phyloP scores from a whole-genome alignment of 371 early-diverging fungal species.

The Mortierella sp. region DNA sequence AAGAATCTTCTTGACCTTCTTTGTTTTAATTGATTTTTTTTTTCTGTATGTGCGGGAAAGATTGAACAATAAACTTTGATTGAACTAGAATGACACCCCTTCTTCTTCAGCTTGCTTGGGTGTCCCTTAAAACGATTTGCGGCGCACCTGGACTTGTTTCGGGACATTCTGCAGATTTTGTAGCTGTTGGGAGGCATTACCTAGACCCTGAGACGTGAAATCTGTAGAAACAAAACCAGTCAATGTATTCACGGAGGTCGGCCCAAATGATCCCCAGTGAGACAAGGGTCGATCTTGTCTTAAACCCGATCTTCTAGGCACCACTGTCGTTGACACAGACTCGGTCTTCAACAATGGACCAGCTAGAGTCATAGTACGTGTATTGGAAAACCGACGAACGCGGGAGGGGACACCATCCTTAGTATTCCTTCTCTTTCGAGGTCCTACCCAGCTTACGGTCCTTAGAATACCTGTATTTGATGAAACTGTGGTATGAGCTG shows the following conservation, averaged over 20 bases:
- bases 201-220: background rate
- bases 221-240: background rate
- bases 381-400: slow-evolving; percentile 23
- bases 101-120: background rate
- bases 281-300: slow-evolving; percentile 24
- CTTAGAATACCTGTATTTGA: slow-evolving; percentile 2
- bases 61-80: too few relatives aligned
- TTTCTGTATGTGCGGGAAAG: too few relatives aligned
- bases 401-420: slow-evolving; percentile 13
- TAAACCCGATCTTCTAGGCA: too few relatives aligned
- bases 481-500: background rate
- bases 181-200: background rate
- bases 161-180: background rate
- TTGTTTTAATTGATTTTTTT: too few relatives aligned
- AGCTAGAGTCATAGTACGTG: slow-evolving; percentile 6
- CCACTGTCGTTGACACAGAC: background rate
- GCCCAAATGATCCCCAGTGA: slow-evolving; percentile 31
- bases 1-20: too few relatives aligned
- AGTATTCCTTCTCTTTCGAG: slow-evolving; percentile 17
- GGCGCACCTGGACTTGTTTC: slow-evolving; percentile 9
- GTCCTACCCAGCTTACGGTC: slow-evolving; percentile 27
- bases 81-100: background rate
- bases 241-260: background rate
- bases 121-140: slow-evolving; percentile 21
- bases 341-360: background rate